Evolutionary conservation across 2,329 filamentous ascomycete genomes (phyloP), one percentile per base, ranked within the genome.

Genomic region (Huntiella moniliformis): DNA sequence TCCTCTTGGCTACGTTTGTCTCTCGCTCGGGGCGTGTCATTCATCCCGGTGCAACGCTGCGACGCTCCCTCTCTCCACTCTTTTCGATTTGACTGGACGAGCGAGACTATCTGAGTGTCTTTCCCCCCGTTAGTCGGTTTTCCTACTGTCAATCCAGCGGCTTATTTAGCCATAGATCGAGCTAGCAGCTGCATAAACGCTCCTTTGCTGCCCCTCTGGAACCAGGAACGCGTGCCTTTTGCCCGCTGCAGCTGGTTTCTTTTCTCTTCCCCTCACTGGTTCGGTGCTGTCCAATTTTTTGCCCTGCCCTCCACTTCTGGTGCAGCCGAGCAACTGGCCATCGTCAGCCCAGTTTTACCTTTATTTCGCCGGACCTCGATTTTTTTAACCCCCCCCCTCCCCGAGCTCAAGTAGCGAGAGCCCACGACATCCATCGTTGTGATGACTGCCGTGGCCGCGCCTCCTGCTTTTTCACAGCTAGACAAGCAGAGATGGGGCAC

Each of bases 381-480:
- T 42, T 45, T 31, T 37, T 34, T n/a, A n/a, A n/a, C n/a, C 38
- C 22, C 17, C 33, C 31, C 34, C 32, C 12, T 8, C 6, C 33
- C 28, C 31, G 37, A 18, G n/a, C 17, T 36, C 8, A 36, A 17
- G 16, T 48, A 16, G 37, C 41, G 41, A 45, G 42, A 42, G 37
- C 38, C 42, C 40, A 42, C 45, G 34, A 49, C 36, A 32, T 33
- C 35, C 45, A 40, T 50, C 41, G 40, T 50, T 42, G 48, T 47
- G 40, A 80, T 79, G 76, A 79, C 75, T 63, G 76, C 76, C 57
- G 75, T 80, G 58, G 75, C 75, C 52, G 77, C 67, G 54, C 73
- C 73, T 54, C 73, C 73, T 59, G 73, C 67, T 58, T 76, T 79
- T 57, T 64, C 70, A 58, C 72, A 73, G 57, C 69, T 74, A 57